Conservation (phyloP, 345 rosid species). For the Draba incana region DNA sequence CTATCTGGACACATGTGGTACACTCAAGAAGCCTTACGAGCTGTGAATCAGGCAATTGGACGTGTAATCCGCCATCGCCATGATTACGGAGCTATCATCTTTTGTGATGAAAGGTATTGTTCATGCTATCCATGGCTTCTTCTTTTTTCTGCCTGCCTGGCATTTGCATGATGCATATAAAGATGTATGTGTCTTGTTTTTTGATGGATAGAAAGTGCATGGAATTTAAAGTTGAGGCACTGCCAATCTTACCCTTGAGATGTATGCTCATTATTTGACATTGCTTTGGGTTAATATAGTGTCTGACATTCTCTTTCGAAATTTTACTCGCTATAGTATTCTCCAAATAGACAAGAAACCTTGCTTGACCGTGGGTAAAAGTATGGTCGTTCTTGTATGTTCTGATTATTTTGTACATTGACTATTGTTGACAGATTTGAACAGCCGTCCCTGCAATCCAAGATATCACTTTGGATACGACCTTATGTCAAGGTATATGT, state of each 20-base stretch:
- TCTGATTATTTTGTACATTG: slow-evolving; percentile 16
- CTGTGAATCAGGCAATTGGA: slow-evolving; percentile 97
- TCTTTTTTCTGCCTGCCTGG: slow-evolving; percentile 4
- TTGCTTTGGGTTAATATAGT: slow-evolving; percentile 21
- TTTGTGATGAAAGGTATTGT: slow-evolving; percentile 87
- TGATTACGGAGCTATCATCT: slow-evolving; percentile 92
- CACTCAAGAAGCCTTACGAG: slow-evolving; percentile 86
- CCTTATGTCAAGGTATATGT: slow-evolving; percentile 75
- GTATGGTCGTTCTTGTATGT: slow-evolving; percentile 8
- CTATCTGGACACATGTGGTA: slow-evolving; percentile 91
- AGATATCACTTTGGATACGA: slow-evolving; percentile 91
- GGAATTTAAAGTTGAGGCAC: slow-evolving; percentile 11
- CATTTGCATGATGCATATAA: slow-evolving; percentile 6
- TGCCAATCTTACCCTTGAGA: neutral
- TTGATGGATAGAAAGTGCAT: slow-evolving; percentile 6
- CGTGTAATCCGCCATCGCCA: slow-evolving; percentile 95
- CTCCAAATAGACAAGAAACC: slow-evolving; percentile 25
- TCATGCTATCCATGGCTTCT: slow-evolving; percentile 8
- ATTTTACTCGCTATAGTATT: slow-evolving; percentile 2
- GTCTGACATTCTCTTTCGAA: slow-evolving; percentile 9
- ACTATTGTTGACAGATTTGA: slow-evolving; percentile 63
- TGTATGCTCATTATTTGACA: slow-evolving; percentile 7
- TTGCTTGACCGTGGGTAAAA: slow-evolving; percentile 12
- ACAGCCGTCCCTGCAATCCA: slow-evolving; percentile 69
- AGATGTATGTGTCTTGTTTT: slow-evolving; percentile 13